phyloP scores from a whole-genome alignment of 2,329 filamentous ascomycete species.

The Curvularia eragrostidis region DNA sequence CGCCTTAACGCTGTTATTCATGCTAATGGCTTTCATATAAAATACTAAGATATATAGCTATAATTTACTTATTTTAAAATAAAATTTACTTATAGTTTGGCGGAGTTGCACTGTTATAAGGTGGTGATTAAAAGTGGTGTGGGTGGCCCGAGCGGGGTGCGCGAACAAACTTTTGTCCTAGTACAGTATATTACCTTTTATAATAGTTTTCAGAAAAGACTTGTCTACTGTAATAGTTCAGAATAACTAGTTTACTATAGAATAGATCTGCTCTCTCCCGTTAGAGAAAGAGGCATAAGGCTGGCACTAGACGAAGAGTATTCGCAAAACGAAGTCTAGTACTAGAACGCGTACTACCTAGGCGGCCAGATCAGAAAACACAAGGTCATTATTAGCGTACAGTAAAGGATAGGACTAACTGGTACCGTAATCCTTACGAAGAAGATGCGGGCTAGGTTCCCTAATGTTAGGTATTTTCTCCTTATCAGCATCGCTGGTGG shows the following conservation, averaged over 20 bases:
- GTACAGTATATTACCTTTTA: not conserved
- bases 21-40: not conserved
- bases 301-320: conserved; percentile 42
- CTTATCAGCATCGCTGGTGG: conserved; percentile 30
- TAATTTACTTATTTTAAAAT: not conserved
- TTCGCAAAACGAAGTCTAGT: conserved; percentile 13
- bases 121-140: too few relatives aligned
- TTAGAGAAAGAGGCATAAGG: conserved; percentile 41
- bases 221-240: conserved; percentile 1
- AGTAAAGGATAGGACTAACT: conserved; percentile 13
- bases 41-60: not conserved
- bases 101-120: too few relatives aligned
- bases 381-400: conserved; percentile 21
- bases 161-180: too few relatives aligned
- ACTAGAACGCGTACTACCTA: conserved; percentile 13
- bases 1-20: not conserved
- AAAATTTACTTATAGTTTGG: not conserved
- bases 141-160: too few relatives aligned
- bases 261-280: conserved; percentile 45
- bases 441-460: conserved; percentile 23
- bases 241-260: conserved; percentile 35
- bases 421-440: conserved; percentile 16
- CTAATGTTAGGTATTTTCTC: conserved; percentile 23
- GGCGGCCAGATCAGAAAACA: conserved; percentile 19
- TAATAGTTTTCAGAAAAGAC: not conserved